Conservation (phyloP, 2,329 filamentous ascomycete genomes). For the Thelonectria discophora region DNA sequence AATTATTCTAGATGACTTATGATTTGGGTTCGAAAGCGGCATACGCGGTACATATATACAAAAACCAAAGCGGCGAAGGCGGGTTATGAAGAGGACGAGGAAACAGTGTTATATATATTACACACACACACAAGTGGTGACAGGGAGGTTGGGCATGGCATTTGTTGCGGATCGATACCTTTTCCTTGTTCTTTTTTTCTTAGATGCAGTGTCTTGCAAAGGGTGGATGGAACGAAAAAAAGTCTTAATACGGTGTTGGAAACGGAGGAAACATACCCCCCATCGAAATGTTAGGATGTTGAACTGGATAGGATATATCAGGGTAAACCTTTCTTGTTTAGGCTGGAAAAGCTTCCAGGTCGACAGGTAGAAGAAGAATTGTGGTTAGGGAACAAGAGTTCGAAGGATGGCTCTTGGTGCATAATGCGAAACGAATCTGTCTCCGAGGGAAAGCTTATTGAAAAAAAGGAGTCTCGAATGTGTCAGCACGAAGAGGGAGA, state of each 20-base stretch:
- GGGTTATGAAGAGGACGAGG: constrained; percentile 26
- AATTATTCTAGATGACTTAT: constrained; percentile 12
- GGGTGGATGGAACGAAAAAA: constrained; percentile 21
- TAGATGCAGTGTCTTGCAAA: constrained; percentile 8
- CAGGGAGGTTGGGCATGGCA: constrained; percentile 6
- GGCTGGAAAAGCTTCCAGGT: too few species aligned
- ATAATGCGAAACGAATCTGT: too few species aligned
- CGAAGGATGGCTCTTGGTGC: neutral
- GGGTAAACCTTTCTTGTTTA: neutral
- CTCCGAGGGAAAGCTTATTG: too few species aligned
- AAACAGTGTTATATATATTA: constrained; percentile 26
- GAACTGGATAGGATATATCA: neutral
- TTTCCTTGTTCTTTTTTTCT: neutral
- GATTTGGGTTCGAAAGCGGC: constrained; percentile 17
- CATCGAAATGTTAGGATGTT: too few species aligned
- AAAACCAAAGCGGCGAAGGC: constrained; percentile 23
- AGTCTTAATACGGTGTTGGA: constrained; percentile 26
- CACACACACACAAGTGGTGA: constrained; percentile 5
- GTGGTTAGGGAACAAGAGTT: constrained; percentile 6
- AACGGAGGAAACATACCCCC: constrained; percentile 14
- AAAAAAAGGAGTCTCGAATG: too few species aligned
- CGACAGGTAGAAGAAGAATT: too few species aligned
- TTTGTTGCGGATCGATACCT: neutral
- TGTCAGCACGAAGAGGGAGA: too few species aligned
- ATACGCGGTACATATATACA: constrained; percentile 10